These are phyloP conservation scores for Melaleuca alternifolia DNA, from an alignment of 345 rosid genomes.

Conservation along the genomic window DNA sequence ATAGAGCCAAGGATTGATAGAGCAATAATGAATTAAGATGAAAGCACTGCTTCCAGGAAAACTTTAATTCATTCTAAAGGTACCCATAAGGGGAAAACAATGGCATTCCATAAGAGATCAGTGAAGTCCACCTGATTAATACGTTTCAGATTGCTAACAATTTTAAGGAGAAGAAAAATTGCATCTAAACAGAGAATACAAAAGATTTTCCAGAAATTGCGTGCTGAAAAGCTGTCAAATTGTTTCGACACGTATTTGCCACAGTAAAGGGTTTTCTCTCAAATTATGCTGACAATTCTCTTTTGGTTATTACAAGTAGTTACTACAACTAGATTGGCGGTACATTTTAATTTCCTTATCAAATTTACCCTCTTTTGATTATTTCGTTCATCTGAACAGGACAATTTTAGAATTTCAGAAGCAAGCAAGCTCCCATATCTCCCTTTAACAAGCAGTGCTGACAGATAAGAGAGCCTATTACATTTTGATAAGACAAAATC, in stretches of 20 bases:
- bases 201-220: not conserved
- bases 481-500: not conserved
- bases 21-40: not conserved
- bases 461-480: not conserved
- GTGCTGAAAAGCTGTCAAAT: not conserved
- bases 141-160: not conserved
- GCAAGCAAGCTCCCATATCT: not conserved
- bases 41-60: not conserved
- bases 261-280: not conserved
- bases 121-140: not conserved
- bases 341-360: not conserved
- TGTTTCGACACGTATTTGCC: not conserved
- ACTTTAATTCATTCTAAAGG: not conserved
- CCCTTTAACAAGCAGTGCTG: not conserved
- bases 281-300: not conserved
- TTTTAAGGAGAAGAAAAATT: not conserved
- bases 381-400: not conserved
- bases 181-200: not conserved
- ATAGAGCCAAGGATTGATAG: not conserved
- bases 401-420: not conserved
- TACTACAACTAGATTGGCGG: not conserved
- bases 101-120: not conserved
- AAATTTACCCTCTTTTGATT: not conserved
- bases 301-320: not conserved
- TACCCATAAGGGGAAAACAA: not conserved